phyloP scores from a whole-genome alignment of 2,329 filamentous ascomycete species.

The Drechslera avenae region DNA sequence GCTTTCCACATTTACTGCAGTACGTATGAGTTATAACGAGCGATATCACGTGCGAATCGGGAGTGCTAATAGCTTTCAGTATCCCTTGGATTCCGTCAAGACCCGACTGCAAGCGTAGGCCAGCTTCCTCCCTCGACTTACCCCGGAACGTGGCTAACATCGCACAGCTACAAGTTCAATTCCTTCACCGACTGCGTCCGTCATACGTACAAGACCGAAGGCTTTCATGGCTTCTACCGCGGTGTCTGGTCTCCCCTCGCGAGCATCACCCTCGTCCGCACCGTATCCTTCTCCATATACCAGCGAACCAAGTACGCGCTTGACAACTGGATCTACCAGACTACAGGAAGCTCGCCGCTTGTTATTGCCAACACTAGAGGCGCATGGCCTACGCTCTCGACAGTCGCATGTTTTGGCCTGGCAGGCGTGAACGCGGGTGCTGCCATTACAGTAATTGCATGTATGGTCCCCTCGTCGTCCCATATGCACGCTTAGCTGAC shows the following conservation, averaged over 20 bases:
- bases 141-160: constrained; percentile 21
- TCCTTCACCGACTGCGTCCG: constrained; percentile 75
- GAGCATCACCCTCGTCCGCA: constrained; percentile 77
- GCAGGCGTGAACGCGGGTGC: constrained; percentile 81
- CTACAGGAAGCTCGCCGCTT: constrained; percentile 72
- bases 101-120: constrained; percentile 78
- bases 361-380: constrained; percentile 72
- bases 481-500: neutral
- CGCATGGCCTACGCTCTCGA: constrained; percentile 73
- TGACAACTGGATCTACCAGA: constrained; percentile 69
- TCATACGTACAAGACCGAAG: constrained; percentile 69
- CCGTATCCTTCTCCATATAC: constrained; percentile 80
- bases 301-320: constrained; percentile 75
- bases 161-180: constrained; percentile 68
- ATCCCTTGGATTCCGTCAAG: constrained; percentile 87
- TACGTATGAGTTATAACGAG: constrained; percentile 37
- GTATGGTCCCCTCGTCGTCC: constrained; percentile 47
- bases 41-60: neutral
- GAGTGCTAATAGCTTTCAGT: constrained; percentile 52
- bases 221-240: constrained; percentile 57
- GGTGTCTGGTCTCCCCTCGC: constrained; percentile 80
- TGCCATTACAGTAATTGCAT: constrained; percentile 78
- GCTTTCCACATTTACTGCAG: constrained; percentile 76
- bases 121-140: constrained; percentile 4
- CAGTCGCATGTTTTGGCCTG: constrained; percentile 75